Evolutionary conservation across 1,139 yeast genomes (phyloP).

Genomic region (Nadsonia commutata): DNA sequence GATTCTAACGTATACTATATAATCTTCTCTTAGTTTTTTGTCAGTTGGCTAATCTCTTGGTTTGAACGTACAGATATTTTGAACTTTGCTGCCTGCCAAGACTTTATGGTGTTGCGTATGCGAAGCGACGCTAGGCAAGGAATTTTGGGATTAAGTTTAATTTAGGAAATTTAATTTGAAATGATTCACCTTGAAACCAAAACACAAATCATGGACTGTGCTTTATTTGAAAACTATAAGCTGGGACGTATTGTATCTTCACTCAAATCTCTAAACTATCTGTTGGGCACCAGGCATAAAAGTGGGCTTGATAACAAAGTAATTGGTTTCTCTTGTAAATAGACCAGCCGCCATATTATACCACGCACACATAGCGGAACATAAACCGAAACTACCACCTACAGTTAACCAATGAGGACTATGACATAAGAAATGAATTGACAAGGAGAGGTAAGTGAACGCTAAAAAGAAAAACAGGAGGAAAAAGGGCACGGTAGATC

Average conservation of each 20-base stretch:
- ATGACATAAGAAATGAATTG: slow-evolving; percentile 38
- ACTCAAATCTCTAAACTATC: not conserved
- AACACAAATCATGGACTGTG: no score
- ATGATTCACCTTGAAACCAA: no score
- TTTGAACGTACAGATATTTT: no score
- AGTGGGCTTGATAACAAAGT: not conserved
- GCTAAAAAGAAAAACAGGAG: slow-evolving; percentile 46
- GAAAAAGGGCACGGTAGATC: slow-evolving; percentile 74
- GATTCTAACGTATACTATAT: no score
- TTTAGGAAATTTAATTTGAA: no score
- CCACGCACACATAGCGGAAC: slow-evolving; percentile 69
- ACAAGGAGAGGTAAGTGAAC: slow-evolving; percentile 52
- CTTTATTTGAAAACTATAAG: no score
- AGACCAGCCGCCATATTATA: slow-evolving; percentile 80
- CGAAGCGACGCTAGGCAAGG: no score
- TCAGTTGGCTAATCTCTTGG: no score
- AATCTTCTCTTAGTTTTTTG: no score
- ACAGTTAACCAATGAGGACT: slow-evolving; percentile 35
- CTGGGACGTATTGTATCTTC: not conserved
- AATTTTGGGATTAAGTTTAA: no score
- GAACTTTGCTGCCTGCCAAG: no score
- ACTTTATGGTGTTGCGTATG: no score
- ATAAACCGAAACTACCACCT: slow-evolving; percentile 63
- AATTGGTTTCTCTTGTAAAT: slow-evolving; percentile 26
- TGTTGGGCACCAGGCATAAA: not conserved